A percentile compares a stretch with the other conserved stretches of the same genome.
Conservation (phyloP, 176 grass and related monocot species). For the Carex cristatella region DNA sequence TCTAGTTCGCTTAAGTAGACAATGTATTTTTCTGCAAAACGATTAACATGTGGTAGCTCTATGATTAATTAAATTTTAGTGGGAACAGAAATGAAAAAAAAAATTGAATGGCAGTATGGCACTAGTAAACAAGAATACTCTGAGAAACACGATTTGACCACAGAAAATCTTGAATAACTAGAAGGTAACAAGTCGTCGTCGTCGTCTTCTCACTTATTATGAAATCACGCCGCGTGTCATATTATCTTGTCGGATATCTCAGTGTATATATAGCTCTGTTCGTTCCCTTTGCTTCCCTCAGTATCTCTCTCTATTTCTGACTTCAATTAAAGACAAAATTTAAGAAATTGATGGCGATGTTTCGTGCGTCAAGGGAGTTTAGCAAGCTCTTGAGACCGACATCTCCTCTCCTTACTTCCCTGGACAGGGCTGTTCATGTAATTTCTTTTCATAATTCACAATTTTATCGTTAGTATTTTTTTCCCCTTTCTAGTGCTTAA, state of each 20-base stretch:
- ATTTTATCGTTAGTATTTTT: background rate
- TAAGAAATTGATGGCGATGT: slow-evolving; percentile 17
- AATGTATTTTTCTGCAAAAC: background rate
- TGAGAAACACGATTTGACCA: background rate
- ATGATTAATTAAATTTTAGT: no score
- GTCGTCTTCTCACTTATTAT: background rate
- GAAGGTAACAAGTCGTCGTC: background rate
- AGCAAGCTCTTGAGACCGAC: background rate
- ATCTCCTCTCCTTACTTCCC: slow-evolving; percentile 4
- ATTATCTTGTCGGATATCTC: background rate
- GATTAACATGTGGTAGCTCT: background rate
- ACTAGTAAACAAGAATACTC: no score
- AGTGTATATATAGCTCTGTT: background rate
- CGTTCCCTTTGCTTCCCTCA: background rate
- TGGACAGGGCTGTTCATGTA: slow-evolving; percentile 14
- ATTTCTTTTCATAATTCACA: background rate
- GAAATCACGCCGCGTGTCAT: background rate
- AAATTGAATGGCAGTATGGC: no score
- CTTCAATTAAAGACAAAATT: background rate
- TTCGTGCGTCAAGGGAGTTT: slow-evolving; percentile 10
- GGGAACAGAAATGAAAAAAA: no score
- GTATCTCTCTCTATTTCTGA: background rate
- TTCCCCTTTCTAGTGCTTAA: background rate
- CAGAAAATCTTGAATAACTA: background rate
- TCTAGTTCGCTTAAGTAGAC: no score